phyloP scores from a whole-genome alignment of 768 basidiomycete genomes.

The Holtermanniella nyarrowii region DNA sequence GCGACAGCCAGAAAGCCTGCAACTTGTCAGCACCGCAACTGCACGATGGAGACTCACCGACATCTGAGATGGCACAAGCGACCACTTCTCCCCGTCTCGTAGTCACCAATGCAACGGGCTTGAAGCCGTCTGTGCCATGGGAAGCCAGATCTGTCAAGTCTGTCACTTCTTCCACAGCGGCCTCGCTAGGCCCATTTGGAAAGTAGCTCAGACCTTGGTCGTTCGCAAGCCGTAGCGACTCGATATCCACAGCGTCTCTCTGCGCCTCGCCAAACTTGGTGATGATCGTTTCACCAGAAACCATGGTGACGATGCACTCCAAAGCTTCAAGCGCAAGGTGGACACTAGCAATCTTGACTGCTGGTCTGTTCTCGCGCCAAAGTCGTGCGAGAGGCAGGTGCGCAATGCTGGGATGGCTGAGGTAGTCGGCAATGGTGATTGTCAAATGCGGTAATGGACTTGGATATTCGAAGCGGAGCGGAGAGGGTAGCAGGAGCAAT shows the following conservation, averaged over 20 bases:
- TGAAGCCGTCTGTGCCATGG: slow-evolving; percentile 45
- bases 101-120: slow-evolving; percentile 54
- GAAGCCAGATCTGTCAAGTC: slow-evolving; percentile 48
- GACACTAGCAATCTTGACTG: slow-evolving; percentile 40
- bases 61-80: slow-evolving; percentile 57
- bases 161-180: slow-evolving; percentile 47
- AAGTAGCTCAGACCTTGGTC: slow-evolving; percentile 1
- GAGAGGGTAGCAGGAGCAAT: slow-evolving; percentile 49
- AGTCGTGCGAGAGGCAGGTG: slow-evolving; percentile 33
- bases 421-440: slow-evolving; percentile 50
- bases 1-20: slow-evolving; percentile 69
- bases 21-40: not conserved
- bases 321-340: slow-evolving; percentile 39
- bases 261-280: slow-evolving; percentile 38
- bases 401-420: slow-evolving; percentile 40
- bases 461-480: slow-evolving; percentile 57
- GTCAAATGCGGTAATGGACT: slow-evolving; percentile 53
- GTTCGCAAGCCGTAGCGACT: slow-evolving; percentile 6
- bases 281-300: slow-evolving; percentile 42
- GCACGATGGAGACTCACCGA: slow-evolving; percentile 48
- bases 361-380: slow-evolving; percentile 30
- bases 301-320: slow-evolving; percentile 41
- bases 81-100: slow-evolving; percentile 47
- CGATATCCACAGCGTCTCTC: slow-evolving; percentile 7
- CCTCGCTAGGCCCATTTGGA: not conserved